Evolutionary conservation across 1,139 yeast species (phyloP).

Genomic region (Lodderomyces parapsilosis): DNA sequence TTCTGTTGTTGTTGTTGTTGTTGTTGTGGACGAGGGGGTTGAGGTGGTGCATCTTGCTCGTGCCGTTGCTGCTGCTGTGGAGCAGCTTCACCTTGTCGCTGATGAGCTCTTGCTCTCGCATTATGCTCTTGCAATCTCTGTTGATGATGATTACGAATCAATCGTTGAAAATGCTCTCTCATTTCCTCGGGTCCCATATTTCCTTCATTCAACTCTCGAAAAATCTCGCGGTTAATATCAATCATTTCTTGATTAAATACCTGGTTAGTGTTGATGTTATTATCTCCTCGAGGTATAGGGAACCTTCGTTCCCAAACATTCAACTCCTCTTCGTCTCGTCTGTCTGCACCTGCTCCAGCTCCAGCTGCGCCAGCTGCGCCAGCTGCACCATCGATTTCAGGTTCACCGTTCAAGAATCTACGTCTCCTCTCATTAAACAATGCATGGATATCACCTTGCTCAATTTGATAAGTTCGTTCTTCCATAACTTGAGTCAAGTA

Average conservation of each 20-base stretch:
- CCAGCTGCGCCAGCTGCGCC: neutral
- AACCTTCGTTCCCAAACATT: conserved; percentile 13
- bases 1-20: conserved; percentile 10
- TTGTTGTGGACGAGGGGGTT: conserved; percentile 10
- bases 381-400: conserved; percentile 22
- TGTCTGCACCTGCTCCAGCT: neutral
- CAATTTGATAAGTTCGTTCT: conserved; percentile 40
- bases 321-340: conserved; percentile 23
- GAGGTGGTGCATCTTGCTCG: conserved; percentile 10
- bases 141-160: conserved; percentile 31
- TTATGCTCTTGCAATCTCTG: conserved; percentile 21
- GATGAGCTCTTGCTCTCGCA: conserved; percentile 9
- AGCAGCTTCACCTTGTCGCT: conserved; percentile 8
- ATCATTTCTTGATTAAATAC: conserved; percentile 23
- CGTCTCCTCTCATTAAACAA: conserved; percentile 35
- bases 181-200: conserved; percentile 38
- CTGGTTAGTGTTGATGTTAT: conserved; percentile 1
- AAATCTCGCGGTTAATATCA: conserved; percentile 35
- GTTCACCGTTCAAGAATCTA: conserved; percentile 21
- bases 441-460: conserved; percentile 39
- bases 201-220: conserved; percentile 32
- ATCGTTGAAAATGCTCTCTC: conserved; percentile 38
- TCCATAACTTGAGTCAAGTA: conserved; percentile 52
- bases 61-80: conserved; percentile 11
- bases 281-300: conserved; percentile 1